Base-by-base conservation (phyloP, 176 grass and related monocot species). In the Carex myosuroides region DNA sequence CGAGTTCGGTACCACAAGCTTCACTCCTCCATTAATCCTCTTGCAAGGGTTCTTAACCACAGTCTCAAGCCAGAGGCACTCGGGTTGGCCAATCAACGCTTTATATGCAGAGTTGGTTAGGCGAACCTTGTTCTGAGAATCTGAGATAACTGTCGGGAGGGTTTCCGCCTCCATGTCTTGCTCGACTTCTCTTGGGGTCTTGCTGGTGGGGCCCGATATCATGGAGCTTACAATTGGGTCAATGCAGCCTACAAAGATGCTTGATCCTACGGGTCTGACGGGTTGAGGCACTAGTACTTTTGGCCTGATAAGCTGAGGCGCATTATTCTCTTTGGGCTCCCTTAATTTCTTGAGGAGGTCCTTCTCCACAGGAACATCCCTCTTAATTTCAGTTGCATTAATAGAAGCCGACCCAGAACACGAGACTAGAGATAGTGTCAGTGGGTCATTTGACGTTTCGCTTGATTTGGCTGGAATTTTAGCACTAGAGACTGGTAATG, bases 41-140 rank as follows among this genome's bases (percentile, higher is more conserved):
- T 68, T 79, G 71, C 88, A 79, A 30, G 60, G 22, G 48, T 32
- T 65, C 8, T 83, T 79, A 1, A 85, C 79, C 84, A 98, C 70
- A 7, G 88, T 84, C 84, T 92, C 88, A 29, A 99, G 91, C 93
- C 97, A 99, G 21, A 79, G 83, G 84, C 93, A 99, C 87, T 92
- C 91, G 1, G 97, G 97, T 84, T 95, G 93, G 17, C 93, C 91
- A 41, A 99, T 87, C 91, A 99, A 90, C 81, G 82, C 67, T 85
- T 88, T 95, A 88, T 99, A 99, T 32, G 90, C 93, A 24, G 94
- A 94, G 80, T 96, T 99, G 8, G 92, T 89, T 13, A 99, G 81
- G 9, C 96, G 90, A n/a, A 99, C 93, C 81, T 53, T 83, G 93
- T 88, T 91, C 84, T 83, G 41, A 11, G 87, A 92, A 77, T 99